phyloP scores from a whole-genome alignment of 768 basidiomycete species.

The Rhodotorula sphaerocarpa region DNA sequence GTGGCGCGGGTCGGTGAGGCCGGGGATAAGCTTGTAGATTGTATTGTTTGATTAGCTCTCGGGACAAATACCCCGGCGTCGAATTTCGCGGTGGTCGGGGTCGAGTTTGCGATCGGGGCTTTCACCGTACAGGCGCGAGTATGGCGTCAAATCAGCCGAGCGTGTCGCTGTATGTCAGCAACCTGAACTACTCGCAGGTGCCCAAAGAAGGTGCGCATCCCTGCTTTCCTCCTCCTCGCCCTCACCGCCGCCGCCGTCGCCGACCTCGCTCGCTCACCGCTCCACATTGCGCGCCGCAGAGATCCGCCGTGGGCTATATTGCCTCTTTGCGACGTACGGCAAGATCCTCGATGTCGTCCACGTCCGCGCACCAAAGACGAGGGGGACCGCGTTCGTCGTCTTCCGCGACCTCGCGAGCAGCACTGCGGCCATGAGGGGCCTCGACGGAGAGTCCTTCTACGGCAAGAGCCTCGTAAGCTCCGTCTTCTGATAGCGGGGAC shows the following conservation, averaged over 20 bases:
- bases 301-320: conserved; percentile 68
- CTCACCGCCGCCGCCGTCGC: neutral
- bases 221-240: neutral
- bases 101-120: too few relatives aligned
- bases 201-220: conserved; percentile 57
- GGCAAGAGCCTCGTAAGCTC: conserved; percentile 32
- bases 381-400: conserved; percentile 92
- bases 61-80: too few relatives aligned
- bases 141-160: conserved; percentile 55
- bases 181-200: conserved; percentile 75
- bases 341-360: conserved; percentile 88
- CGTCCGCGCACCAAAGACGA: conserved; percentile 72
- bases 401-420: conserved; percentile 84
- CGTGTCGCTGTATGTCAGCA: conserved; percentile 81
- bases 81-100: too few relatives aligned
- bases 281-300: conserved; percentile 48
- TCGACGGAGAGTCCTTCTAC: conserved; percentile 66
- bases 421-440: conserved; percentile 83
- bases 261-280: neutral
- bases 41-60: too few relatives aligned
- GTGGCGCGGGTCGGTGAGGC: too few relatives aligned
- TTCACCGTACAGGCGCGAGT: neutral
- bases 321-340: conserved; percentile 87
- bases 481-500: too few relatives aligned
- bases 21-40: too few relatives aligned